Percentiles rank a stretch among this genome's conserved stretches.
These are phyloP conservation scores for Barnettozyma siamensis DNA, from an alignment of 805 yeast species.

Conservation along the genomic window DNA sequence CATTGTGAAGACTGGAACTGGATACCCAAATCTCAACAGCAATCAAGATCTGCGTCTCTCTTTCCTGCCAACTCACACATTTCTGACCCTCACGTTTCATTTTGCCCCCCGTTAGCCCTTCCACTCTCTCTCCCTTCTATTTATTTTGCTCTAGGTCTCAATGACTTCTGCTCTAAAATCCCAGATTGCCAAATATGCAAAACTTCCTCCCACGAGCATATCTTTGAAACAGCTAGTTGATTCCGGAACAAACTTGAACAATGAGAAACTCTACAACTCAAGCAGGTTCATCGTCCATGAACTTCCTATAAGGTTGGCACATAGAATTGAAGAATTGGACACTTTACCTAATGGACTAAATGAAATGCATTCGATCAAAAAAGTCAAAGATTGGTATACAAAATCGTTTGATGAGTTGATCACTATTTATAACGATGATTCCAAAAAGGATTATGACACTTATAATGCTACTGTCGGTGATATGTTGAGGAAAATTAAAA, in stretches of 20 bases:
- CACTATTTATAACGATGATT: constrained; percentile 30
- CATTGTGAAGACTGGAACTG: too few relatives aligned
- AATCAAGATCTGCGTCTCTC: too few relatives aligned
- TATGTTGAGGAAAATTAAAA: constrained; percentile 64
- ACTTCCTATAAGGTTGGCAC: constrained; percentile 80
- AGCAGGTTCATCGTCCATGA: constrained; percentile 82
- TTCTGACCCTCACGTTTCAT: too few relatives aligned
- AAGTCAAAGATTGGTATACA: constrained; percentile 85
- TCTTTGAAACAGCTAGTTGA: constrained; percentile 87
- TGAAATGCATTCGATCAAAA: constrained; percentile 66
- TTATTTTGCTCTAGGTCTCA: not conserved
- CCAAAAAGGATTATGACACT: constrained; percentile 47
- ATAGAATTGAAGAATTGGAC: constrained; percentile 79
- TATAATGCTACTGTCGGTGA: constrained; percentile 66
- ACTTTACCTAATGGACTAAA: constrained; percentile 70
- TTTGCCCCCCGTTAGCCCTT: too few relatives aligned
- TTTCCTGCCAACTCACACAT: too few relatives aligned
- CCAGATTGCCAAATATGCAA: constrained; percentile 44
- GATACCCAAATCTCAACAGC: too few relatives aligned
- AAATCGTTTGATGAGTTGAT: constrained; percentile 82
- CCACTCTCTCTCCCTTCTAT: not conserved
- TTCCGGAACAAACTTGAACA: constrained; percentile 74
- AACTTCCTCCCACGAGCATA: constrained; percentile 76
- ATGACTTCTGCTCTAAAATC: constrained; percentile 15
- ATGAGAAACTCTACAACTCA: constrained; percentile 76